A percentile compares a stretch with the other conserved stretches of the same genome.
These are phyloP conservation scores for Eucalyptus regnans DNA, from an alignment of 345 rosid genomes.

Conservation along the genomic window DNA sequence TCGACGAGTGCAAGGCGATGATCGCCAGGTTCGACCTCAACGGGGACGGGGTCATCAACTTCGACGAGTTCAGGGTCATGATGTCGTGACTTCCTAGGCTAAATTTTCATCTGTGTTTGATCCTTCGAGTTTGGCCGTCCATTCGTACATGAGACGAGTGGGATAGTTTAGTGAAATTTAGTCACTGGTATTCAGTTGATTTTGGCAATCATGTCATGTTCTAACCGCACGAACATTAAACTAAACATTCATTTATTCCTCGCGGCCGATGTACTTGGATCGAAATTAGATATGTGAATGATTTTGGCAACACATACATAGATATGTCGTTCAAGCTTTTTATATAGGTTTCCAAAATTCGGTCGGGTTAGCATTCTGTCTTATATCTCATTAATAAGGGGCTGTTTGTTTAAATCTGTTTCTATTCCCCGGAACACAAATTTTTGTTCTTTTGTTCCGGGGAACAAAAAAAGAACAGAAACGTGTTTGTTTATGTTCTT, in stretches of 20 bases:
- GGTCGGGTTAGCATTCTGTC: background rate
- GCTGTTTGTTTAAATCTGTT: too few relatives aligned
- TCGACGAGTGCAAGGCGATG: conserved; percentile 43
- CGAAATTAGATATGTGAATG: background rate
- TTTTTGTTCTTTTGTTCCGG: too few relatives aligned
- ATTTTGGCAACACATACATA: background rate
- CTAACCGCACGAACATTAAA: background rate
- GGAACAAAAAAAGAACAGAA: too few relatives aligned
- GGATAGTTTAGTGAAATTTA: background rate
- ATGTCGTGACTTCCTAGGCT: conserved; percentile 13
- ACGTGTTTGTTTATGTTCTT: too few relatives aligned
- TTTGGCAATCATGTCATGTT: background rate
- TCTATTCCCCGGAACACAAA: too few relatives aligned
- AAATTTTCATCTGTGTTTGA: background rate
- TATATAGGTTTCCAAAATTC: background rate
- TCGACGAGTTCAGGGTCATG: conserved; percentile 60
- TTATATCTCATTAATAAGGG: background rate
- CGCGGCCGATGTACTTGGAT: background rate
- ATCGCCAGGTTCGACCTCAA: conserved; percentile 41
- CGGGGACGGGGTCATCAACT: conserved; percentile 47
- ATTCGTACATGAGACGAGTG: background rate
- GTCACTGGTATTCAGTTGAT: background rate
- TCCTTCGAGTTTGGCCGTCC: background rate
- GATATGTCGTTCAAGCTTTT: background rate
- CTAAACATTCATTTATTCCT: background rate